phyloP scores from a whole-genome alignment of 2,329 filamentous ascomycete species.

The Onygenales sp. region DNA sequence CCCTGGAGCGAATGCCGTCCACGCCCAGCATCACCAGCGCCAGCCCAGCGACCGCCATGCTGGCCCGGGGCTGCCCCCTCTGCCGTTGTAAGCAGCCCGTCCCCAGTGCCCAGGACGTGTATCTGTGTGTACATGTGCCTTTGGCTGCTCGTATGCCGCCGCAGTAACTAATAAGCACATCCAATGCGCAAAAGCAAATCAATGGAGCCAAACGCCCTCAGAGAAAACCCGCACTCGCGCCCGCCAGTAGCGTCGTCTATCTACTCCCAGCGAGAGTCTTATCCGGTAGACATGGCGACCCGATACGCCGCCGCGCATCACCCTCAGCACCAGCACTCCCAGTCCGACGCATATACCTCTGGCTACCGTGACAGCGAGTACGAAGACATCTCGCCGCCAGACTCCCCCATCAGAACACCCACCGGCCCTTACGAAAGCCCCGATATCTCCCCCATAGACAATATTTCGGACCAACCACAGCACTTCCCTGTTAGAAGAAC shows the following conservation, averaged over 20 bases:
- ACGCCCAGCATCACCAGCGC: conserved; percentile 12
- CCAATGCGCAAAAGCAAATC: conserved; percentile 10
- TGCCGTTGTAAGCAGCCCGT: conserved; percentile 27
- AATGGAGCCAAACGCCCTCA: conserved; percentile 8
- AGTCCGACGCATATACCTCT: neutral
- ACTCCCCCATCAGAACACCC: conserved; percentile 26
- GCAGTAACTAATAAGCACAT: too few species aligned
- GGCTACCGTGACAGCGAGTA: conserved; percentile 15
- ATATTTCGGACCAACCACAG: conserved; percentile 12
- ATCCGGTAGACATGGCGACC: conserved; percentile 17
- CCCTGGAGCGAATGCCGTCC: neutral
- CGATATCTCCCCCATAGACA: conserved; percentile 35
- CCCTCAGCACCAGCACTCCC: conserved; percentile 1
- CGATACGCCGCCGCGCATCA: neutral
- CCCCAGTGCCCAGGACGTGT: neutral
- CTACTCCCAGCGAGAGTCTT: conserved; percentile 47
- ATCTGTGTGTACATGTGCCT: too few species aligned
- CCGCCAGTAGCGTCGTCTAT: conserved; percentile 49
- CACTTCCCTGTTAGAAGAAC: conserved; percentile 11
- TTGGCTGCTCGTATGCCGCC: too few species aligned
- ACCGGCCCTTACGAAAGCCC: conserved; percentile 17
- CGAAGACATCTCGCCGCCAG: conserved; percentile 37
- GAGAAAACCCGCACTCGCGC: conserved; percentile 12
- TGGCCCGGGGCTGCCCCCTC: conserved; percentile 24
- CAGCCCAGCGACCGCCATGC: conserved; percentile 16